Evolutionary conservation across 345 rosid species (phyloP), one percentile per base, ranked within the genome.

Genomic region (Salix koriyanagi): DNA sequence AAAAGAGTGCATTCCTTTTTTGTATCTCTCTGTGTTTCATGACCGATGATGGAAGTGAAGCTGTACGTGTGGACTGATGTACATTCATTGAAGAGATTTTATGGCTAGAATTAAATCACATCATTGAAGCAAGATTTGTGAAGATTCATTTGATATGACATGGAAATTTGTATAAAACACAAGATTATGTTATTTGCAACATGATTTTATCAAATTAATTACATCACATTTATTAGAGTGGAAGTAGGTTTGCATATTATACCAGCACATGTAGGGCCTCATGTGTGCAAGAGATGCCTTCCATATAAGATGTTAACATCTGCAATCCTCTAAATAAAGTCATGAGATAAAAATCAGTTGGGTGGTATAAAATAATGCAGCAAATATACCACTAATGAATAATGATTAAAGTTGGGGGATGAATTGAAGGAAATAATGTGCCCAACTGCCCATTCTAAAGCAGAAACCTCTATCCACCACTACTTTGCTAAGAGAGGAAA

Each of bases 401-500:
- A 58, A 72, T 72, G 66, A 58, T 72, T 64, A 72, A 37, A 72
- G 66, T 7, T 21, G 41, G 19, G 50, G 41, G 23, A 7, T 56
- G 67, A 58, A 36, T n/a, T 58, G 62, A 58, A 58, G 52, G 65
- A 8, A n/a, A 72, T 56, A 56, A 36, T 58, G 13, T 37, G 50
- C 21, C 8, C 48, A 39, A 8, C 7, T 34, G 28, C 60, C 18
- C 42, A 46, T 25, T 25, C 23, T 10, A 71, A 54, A 25, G 46
- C 46, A 36, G 75, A 23, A 65, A 30, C 10, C 30, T 74, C 12
- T 65, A 10, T 46, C 46, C 36, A 26, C 70, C 77, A 74, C 77
- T 19, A 21, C 19, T 34, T 44, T 72, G 19, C 5, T 7, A 7
- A 25, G 26, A 28, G 28, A 61, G 21, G 23, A n/a, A 10, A 64